Evolutionary conservation across 306 rosid species (phyloP), one percentile per base, ranked within the genome.

Genomic region (Vigna angularis): DNA sequence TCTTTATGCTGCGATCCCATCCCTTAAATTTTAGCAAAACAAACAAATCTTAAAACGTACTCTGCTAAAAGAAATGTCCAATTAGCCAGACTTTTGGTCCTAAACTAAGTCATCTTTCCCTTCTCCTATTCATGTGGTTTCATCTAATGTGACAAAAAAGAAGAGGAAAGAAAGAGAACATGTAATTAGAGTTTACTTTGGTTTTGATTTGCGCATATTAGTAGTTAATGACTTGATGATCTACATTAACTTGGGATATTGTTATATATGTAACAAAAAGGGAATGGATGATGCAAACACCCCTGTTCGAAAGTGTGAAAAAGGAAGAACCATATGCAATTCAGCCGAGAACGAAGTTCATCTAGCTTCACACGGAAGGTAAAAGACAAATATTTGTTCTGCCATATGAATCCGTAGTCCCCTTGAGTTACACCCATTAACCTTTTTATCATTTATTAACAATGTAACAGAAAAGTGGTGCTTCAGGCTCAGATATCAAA

Each of bases 311-410:
- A 81, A 76, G 74, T 81, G 84, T 47, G 79, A 15, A 62, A 16
- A 63, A 71, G 55, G 83, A 44, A 75, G 82, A 64, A 65, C 58
- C 57, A 65, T 47, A 22, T 80, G 47, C 77, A 81, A 11, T 57
- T 58, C 77, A 58, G 48, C 61, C 50, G 78, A 71, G 78, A 72
- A 73, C 47, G 75, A 74, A 79, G 74, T 11, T 72, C 32, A 52
- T 65, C 85, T 7, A 67, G 30, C 80, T 59, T 44, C 47, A 62
- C 7, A 62, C 13, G 34, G 45, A 86, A 88, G 97, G 97, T 91
- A 62, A 82, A 73, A n/a, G 71, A 71, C 52, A 64, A 73, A 70
- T 57, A 38, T 53, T 80, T 70, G 10, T 73, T 69, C 55, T 50
- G 36, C 20, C 66, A 15, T 20, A 72, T 71, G 44, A 61, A 49